Base-by-base conservation (phyloP, 306 rosid species). In the Morella rubra region DNA sequence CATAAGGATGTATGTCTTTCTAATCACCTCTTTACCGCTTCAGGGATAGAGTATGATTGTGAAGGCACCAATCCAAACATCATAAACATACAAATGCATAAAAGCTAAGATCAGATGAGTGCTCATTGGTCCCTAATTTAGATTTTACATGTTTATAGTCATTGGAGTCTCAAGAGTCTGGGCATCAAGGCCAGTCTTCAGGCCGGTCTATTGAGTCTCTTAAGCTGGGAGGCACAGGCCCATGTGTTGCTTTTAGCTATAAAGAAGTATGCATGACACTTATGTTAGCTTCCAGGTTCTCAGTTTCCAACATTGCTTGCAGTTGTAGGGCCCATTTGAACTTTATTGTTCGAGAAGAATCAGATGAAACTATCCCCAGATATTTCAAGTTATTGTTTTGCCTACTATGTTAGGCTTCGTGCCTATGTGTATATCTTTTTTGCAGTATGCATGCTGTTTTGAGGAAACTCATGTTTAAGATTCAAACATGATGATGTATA, bases 401-500 rank as follows among this genome's bases (percentile, higher is more conserved):
- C 15, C 41, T 22, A 4, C 40, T 58, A 2, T 22, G 4, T 22
- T 58, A 24, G 37, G 8, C 22, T 22, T 58, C 24, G 10, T 58
- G 37, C 8, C 1, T 58, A 19, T 58, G 24, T 20, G 24, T 10
- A 58, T 58, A 49, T 49, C 13, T 49, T 49, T 9, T 14, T 49
- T 49, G 37, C 22, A 19, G 24, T 18, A 40, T 4, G 0, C 49
- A 40, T 64, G n/a, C 1, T 16, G 19, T 65, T 65, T 58, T 65
- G 27, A 65, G 24, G 18, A 65, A 19, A 7, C 37, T 32, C 44
- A 8, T 61, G 9, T 78, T 49, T 50, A 40, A 24, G 14, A 32
- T 54, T 32, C 22, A 50, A 79, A 62, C 24, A 19, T 32, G 49
- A 51, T 64, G 32, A 20, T 47, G 42, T 55, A 72, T 74, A 49